Base-by-base conservation (phyloP, 371 early-diverging fungal genomes). In the Rhizoclosmatium hyalinum region DNA sequence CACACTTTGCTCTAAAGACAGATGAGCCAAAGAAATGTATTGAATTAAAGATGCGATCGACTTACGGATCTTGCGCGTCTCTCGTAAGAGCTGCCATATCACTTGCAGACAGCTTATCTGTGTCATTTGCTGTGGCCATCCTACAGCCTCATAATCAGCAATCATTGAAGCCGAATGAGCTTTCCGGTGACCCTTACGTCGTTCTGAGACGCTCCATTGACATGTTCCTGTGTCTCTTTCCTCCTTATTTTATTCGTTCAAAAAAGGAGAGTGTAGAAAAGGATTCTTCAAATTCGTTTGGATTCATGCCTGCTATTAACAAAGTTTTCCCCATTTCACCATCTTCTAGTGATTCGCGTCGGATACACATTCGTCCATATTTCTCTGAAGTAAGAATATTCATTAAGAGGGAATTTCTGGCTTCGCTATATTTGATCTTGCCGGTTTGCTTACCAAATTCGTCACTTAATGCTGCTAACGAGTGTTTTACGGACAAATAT, bases 1-100 rank as follows among this genome's bases (percentile, higher is more conserved):
- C 43, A 44, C 72, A 71, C 44, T 71, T 71, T 14, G 46, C 60
- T 5, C 72, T 71, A 60, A 17, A 66, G 17, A 66, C 6, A 24
- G 12, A 4, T 3, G 8, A 47, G 42, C 8, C 21, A 12, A 64
- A 21, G 10, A 64, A 42, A 39, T 12, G 32, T 12, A 24, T 14
- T n/a, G 61, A 19, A 2, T 12, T 17, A 64, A 66, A 32, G 21
- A 47, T 44, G 17, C 14, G 43, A 24, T 14, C 24, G 24, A 44
- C 62, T 58, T 45, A 71, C 72, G 72, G 39, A 71, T 71, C 72
- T 3, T 60, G 8, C 1, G 72, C 72, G 2, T 71, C 72, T 21
- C 46, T 58, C 6, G 61, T 47, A n/a, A 71, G 60, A 3, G 62
- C 62, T n/a, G 72, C 60, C 10, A 71, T 21, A 5, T 71, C 72